phyloP scores from a whole-genome alignment of 1,139 yeast genomes.

The Yamadazyma siamensis region DNA sequence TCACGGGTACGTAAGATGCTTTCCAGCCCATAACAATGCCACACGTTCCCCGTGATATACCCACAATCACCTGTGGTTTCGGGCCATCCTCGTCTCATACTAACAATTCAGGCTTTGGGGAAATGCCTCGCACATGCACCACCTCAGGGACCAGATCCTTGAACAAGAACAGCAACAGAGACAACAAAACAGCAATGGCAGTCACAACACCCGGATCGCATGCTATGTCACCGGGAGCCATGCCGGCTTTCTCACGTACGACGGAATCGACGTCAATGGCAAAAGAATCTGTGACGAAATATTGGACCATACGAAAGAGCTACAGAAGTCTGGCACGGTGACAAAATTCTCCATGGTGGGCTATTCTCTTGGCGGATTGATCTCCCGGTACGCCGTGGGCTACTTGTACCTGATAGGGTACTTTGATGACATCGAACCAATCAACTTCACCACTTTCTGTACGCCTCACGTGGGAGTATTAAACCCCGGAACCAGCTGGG shows the following conservation, averaged over 20 bases:
- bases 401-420: slow-evolving; percentile 51
- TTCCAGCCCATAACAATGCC: too few species aligned
- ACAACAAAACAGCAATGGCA: too few species aligned
- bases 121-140: slow-evolving; percentile 60
- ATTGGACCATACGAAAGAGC: slow-evolving; percentile 35
- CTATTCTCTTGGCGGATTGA: slow-evolving; percentile 80
- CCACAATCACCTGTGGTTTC: too few species aligned
- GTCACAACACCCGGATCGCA: too few species aligned
- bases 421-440: slow-evolving; percentile 48
- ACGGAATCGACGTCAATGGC: slow-evolving; percentile 85
- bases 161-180: too few species aligned
- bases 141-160: slow-evolving; percentile 47
- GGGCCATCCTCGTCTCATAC: slow-evolving; percentile 1
- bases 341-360: slow-evolving; percentile 68
- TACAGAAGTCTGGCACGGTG: slow-evolving; percentile 31
- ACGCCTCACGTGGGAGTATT: slow-evolving; percentile 80
- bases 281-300: slow-evolving; percentile 72
- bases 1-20: slow-evolving; percentile 54
- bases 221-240: slow-evolving; percentile 62
- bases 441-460: slow-evolving; percentile 72
- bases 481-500: slow-evolving; percentile 53
- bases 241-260: slow-evolving; percentile 70
- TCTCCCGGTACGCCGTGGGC: slow-evolving; percentile 76
- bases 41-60: too few species aligned
- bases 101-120: slow-evolving; percentile 64